A percentile compares a stretch with the other conserved stretches of the same genome.
phyloP scores from a whole-genome alignment of 2,329 filamentous ascomycete genomes.

The Claviceps pusilla region DNA sequence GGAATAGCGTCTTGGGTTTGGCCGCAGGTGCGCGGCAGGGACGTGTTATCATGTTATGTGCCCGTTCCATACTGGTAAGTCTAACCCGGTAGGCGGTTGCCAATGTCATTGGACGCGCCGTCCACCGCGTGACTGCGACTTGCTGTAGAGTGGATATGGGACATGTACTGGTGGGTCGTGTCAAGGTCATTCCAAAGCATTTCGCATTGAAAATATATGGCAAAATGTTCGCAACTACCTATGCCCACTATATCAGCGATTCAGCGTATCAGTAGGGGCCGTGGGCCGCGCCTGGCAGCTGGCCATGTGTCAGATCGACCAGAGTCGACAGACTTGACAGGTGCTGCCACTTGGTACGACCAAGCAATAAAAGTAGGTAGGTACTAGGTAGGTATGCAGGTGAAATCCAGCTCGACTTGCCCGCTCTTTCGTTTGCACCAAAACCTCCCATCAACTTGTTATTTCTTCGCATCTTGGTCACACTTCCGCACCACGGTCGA shows the following conservation, averaged over 20 bases:
- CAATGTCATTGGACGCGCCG: neutral
- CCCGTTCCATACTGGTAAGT: neutral
- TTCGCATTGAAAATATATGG: no score
- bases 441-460: neutral
- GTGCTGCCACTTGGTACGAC: neutral
- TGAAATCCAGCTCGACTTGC: neutral
- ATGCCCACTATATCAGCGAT: neutral
- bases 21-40: neutral
- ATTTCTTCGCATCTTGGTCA: neutral
- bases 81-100: neutral
- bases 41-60: neutral
- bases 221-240: no score
- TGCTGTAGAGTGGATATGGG: neutral
- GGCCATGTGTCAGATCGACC: neutral
- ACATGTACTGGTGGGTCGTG: no score
- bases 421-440: neutral
- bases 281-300: neutral
- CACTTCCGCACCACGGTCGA: neutral
- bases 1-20: neutral
- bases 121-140: neutral
- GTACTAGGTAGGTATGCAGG: neutral
- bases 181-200: no score
- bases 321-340: neutral
- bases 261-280: neutral
- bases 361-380: neutral